Conservation (phyloP, 306 rosid species). For the Mucuna pruriens region DNA sequence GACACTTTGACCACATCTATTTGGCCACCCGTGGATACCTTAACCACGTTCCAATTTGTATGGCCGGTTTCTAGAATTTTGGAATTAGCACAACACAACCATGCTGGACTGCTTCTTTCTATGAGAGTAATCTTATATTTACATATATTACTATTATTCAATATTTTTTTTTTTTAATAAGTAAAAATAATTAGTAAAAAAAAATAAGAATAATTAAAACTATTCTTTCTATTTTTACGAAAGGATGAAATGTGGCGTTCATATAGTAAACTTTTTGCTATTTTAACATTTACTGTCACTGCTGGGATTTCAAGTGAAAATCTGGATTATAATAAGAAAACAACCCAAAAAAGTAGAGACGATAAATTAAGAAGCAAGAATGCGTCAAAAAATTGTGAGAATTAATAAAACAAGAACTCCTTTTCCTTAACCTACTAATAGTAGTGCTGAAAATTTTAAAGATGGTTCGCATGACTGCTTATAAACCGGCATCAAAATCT, state of each 20-base stretch:
- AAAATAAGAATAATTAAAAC: too few species aligned
- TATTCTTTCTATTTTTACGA: not conserved
- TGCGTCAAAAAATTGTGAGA: not conserved
- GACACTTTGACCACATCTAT: constrained; percentile 28
- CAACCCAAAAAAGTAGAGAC: not conserved
- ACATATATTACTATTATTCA: too few species aligned
- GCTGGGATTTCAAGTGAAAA: not conserved
- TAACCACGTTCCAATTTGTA: not conserved
- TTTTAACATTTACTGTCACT: not conserved
- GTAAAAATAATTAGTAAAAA: too few species aligned
- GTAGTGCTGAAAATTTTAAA: not conserved
- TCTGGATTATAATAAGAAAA: not conserved
- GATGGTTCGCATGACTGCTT: not conserved
- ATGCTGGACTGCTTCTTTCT: not conserved
- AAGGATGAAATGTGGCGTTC: not conserved
- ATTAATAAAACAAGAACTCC: not conserved
- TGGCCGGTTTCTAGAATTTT: constrained; percentile 37
- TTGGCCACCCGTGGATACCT: not conserved
- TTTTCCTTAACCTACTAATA: not conserved
- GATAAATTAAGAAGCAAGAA: not conserved
- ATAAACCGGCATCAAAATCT: not conserved
- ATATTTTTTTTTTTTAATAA: too few species aligned
- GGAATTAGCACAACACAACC: not conserved
- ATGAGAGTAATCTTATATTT: too few species aligned
- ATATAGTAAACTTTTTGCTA: not conserved